Base-by-base conservation (phyloP, 371 early-diverging fungal species). In the Cokeromyces recurvatus region DNA sequence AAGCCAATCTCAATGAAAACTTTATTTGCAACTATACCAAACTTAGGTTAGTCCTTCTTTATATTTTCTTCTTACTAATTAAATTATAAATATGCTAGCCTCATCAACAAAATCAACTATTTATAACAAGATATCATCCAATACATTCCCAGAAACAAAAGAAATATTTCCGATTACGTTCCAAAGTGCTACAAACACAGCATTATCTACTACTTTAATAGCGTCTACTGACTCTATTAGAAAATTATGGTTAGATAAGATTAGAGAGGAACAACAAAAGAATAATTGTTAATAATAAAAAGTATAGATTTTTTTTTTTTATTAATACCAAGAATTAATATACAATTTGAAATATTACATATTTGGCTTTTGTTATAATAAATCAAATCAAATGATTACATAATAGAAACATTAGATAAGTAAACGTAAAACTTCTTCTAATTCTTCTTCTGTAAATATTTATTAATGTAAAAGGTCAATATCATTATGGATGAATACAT, bases 1-100 rank as follows among this genome's bases (percentile, higher is more conserved):
- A 14, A 79, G 52, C 87, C 88, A 1, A 85, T 89, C 23, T 89
- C 87, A 15, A 57, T 86, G 34, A 75, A 80, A 55, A 41, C 79
- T 46, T 55, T 87, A 34, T 66, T 70, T 2, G 66, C 82, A 14
- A 68, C 73, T 37, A 68, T 72, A 29, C 78, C 77, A 43, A 32
- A 51, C 3, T 17, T 46, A 46, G 42, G 38, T 57, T 23, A 46
- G 35, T 81, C 35, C 78, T 38, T 4, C 11, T 42, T n/a, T n/a
- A n/a, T n/a, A n/a, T n/a, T n/a, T n/a, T n/a, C n/a, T n/a, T n/a
- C n/a, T n/a, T n/a, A n/a, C n/a, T n/a, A n/a, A n/a, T n/a, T n/a
- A n/a, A 43, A 16, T n/a, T 5, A 29, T 17, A 24, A 20, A n/a
- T n/a, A n/a, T 46, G 7, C 36, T 38, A 34, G 20, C 46, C 32